These are phyloP conservation scores for Gigaspora rosea DNA, from an alignment of 192 early-diverging fungal species.

Conservation along the genomic window DNA sequence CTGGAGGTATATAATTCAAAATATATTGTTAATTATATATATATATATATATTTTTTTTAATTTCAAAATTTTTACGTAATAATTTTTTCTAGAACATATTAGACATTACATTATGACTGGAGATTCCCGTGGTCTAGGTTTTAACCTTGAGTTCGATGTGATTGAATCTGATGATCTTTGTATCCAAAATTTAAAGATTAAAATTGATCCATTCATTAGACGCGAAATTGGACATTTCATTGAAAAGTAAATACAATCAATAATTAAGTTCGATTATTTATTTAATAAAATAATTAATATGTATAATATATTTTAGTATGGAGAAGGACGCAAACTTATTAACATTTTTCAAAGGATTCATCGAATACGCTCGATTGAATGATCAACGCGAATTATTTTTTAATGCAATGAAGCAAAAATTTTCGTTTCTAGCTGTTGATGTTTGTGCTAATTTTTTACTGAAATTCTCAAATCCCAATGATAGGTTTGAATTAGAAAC, in stretches of 20 bases:
- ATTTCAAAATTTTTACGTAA: no score
- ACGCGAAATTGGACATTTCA: slow-evolving; percentile 6
- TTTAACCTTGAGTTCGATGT: slow-evolving; percentile 19
- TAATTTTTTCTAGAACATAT: not conserved
- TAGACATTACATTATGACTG: not conserved
- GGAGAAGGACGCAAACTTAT: not conserved
- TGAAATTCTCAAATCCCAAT: not conserved
- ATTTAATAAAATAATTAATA: not conserved
- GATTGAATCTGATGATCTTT: not conserved
- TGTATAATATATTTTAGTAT: not conserved
- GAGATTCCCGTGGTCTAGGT: not conserved
- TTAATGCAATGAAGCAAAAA: slow-evolving; percentile 9
- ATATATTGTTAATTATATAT: no score
- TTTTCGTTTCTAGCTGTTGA: not conserved
- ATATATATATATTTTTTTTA: no score
- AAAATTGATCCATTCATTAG: not conserved
- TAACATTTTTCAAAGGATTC: slow-evolving; percentile 17
- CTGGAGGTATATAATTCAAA: no score
- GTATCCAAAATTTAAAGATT: slow-evolving; percentile 5
- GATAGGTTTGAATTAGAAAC: slow-evolving; percentile 10
- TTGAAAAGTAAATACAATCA: slow-evolving; percentile 13
- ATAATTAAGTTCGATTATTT: no score
- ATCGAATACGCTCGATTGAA: slow-evolving; percentile 21
- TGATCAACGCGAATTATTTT: slow-evolving; percentile 14
- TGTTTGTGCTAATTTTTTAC: not conserved